Evolutionary conservation across 2,329 filamentous ascomycete species (phyloP).

Genomic region (Xylaria multiplex): DNA sequence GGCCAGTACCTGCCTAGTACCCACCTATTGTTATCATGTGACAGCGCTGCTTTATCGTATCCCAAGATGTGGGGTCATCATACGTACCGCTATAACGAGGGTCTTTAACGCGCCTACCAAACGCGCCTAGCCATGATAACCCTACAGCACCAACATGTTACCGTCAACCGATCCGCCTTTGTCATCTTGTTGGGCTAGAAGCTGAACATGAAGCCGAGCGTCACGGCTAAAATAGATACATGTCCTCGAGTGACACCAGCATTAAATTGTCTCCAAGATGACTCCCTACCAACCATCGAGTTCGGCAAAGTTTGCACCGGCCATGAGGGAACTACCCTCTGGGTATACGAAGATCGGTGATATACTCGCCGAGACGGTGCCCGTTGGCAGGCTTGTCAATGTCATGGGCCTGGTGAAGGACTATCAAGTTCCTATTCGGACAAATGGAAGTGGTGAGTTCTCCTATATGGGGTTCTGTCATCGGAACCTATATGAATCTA

Average conservation of each 20-base stretch:
- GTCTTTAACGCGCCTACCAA: slow-evolving; percentile 23
- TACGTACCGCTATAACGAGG: slow-evolving; percentile 27
- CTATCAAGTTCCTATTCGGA: slow-evolving; percentile 62
- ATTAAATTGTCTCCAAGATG: slow-evolving; percentile 34
- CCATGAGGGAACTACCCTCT: slow-evolving; percentile 37
- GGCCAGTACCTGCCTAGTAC: slow-evolving; percentile 28
- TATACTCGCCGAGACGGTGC: slow-evolving; percentile 55
- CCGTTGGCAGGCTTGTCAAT: slow-evolving; percentile 55
- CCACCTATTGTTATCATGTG: slow-evolving; percentile 39
- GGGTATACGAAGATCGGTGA: slow-evolving; percentile 56
- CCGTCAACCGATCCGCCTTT: background rate
- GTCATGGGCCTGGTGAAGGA: slow-evolving; percentile 79
- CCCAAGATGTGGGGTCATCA: slow-evolving; percentile 9
- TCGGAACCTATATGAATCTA: slow-evolving; percentile 22
- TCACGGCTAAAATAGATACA: background rate
- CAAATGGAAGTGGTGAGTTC: slow-evolving; percentile 61
- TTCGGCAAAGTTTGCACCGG: slow-evolving; percentile 29
- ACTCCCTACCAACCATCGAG: slow-evolving; percentile 33
- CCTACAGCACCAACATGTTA: too few species aligned
- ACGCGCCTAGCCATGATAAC: slow-evolving; percentile 28
- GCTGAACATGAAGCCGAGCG: background rate
- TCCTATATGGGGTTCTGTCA: background rate
- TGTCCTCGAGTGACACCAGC: background rate
- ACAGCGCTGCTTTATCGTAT: slow-evolving; percentile 34
- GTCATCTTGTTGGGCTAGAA: too few species aligned